Evolutionary conservation across 352 stramenopile genomes (phyloP).

Genomic region (Phytopythium aichiense): DNA sequence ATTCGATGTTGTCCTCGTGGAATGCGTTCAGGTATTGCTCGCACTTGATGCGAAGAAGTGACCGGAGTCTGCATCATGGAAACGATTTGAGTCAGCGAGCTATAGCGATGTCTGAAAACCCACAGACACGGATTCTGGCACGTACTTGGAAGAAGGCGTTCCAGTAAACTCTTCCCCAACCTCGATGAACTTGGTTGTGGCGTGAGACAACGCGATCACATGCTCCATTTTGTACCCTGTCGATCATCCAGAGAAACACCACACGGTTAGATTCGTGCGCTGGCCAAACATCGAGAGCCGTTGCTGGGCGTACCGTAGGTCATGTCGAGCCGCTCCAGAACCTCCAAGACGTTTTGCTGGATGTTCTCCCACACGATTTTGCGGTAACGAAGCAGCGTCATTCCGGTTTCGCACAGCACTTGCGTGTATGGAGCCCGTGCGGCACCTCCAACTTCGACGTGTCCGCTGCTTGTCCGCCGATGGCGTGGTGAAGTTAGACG

Average conservation of each 20-base stretch:
- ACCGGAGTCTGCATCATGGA: slow-evolving; percentile 40
- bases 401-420: slow-evolving; percentile 73
- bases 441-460: slow-evolving; percentile 14
- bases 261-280: neutral
- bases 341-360: slow-evolving; percentile 72
- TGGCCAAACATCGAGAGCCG: neutral
- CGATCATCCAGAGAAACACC: slow-evolving; percentile 2
- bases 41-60: slow-evolving; percentile 69
- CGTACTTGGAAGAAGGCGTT: slow-evolving; percentile 60
- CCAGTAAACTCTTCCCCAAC: slow-evolving; percentile 86
- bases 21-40: slow-evolving; percentile 76
- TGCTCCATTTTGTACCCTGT: slow-evolving; percentile 87
- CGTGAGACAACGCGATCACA: slow-evolving; percentile 75
- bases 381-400: slow-evolving; percentile 72
- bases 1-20: slow-evolving; percentile 80
- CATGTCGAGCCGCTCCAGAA: slow-evolving; percentile 67
- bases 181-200: slow-evolving; percentile 70
- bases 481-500: slow-evolving; percentile 20
- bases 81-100: neutral
- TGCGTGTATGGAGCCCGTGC: slow-evolving; percentile 52
- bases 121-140: neutral
- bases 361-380: slow-evolving; percentile 88
- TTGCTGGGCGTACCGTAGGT: slow-evolving; percentile 41
- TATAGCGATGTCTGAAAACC: neutral
- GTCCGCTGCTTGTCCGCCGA: slow-evolving; percentile 30